Percentiles rank a stretch among this genome's conserved stretches.
Conservation (phyloP, 345 rosid genomes). For the Lepidium africanum region DNA sequence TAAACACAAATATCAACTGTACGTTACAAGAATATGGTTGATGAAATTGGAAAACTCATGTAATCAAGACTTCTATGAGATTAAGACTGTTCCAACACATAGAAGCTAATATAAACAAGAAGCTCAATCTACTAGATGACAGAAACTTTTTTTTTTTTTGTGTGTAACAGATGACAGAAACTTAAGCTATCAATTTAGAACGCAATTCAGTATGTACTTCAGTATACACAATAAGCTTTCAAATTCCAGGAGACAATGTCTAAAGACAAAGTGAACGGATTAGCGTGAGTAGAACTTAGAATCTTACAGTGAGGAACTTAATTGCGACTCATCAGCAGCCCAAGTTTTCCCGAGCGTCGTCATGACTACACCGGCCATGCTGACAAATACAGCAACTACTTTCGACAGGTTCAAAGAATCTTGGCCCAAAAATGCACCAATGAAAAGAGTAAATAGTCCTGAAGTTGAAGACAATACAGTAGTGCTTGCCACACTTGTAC, state of each 20-base stretch:
- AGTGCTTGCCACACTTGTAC: constrained; percentile 97
- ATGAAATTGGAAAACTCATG: constrained; percentile 19
- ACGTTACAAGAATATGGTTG: constrained; percentile 27
- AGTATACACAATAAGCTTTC: not conserved
- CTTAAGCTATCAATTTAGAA: not conserved
- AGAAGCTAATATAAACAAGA: not conserved
- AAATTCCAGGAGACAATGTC: not conserved
- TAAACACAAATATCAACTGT: constrained; percentile 59
- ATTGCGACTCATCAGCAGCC: constrained; percentile 80
- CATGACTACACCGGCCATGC: constrained; percentile 97
- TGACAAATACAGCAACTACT: constrained; percentile 83
- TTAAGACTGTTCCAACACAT: not conserved
- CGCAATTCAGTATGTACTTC: not conserved
- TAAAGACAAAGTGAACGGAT: not conserved
- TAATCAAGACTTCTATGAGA: not conserved
- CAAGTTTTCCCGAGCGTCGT: constrained; percentile 94
- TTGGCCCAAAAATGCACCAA: constrained; percentile 85
- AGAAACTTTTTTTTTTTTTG: no score
- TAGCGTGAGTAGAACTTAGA: not conserved
- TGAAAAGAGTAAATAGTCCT: constrained; percentile 95
- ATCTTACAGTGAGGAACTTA: constrained; percentile 58
- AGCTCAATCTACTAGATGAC: not conserved
- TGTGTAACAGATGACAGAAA: not conserved
- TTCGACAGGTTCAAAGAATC: constrained; percentile 77
- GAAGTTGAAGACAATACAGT: constrained; percentile 97